Evolutionary conservation across 2,329 filamentous ascomycete genomes (phyloP), one percentile per base, ranked within the genome.

Genomic region (Alternaria arborescens): DNA sequence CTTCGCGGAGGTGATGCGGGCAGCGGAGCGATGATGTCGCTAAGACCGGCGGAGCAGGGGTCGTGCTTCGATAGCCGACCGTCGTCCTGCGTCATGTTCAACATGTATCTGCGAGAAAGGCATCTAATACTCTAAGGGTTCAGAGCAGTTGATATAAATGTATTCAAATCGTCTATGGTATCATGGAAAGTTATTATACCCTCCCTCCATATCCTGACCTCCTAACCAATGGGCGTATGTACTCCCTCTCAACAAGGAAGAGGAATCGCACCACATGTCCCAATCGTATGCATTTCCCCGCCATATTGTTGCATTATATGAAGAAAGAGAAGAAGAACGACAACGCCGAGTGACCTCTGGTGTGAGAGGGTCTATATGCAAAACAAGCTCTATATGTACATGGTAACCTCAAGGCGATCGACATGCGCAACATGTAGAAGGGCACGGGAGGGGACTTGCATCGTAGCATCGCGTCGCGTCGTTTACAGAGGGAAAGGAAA

Each of bases 1-100:
- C 58, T 52, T 58, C 54, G 60, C 62, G 56, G 61, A 66, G 65
- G 60, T 68, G 62, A 60, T 57, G 53, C 58, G 34, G 50, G 50
- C 50, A 50, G 32, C 46, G 57, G 57, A 60, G 52, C 57, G 55
- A 44, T 51, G 34, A 60, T 30, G 46, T 60, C 57, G 57, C 57
- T 38, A 60, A 60, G 43, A 34, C 46, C 41, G 32, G 58, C 54
- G 44, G 50, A 61, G 53, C 61, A 63, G 61, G 61, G 61, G 44
- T 57, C 41, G 28, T 36, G 60, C 46, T 38, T 40, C 28, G 20
- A 28, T 28, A 32, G 41, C 12, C 24, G 22, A 48, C 44, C n/a
- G 44, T 47, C 32, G 44, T 12, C n/a, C 52, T 52, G 48, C 50
- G 50, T 58, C 50, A 55, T 30, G 10, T 16, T 36, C 32, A 16